Base-by-base conservation (phyloP, 1,284 basidiomycete genomes). In the Ustanciosporium gigantosporum region DNA sequence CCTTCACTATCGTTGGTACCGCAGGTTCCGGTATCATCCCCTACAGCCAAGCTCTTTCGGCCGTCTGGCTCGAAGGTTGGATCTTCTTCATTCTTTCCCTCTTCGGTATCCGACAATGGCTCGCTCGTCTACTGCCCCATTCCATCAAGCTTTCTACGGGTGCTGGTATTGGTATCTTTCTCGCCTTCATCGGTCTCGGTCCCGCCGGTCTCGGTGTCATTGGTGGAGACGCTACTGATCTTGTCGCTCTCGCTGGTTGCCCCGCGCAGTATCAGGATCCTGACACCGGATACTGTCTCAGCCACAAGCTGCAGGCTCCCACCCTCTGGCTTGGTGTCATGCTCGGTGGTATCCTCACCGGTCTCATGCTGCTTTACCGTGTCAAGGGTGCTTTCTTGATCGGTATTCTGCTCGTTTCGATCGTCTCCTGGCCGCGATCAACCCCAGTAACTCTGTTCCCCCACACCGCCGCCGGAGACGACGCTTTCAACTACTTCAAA, bases 301-400 rank as follows among this genome's bases (percentile, higher is more conserved):
- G 81, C n/a, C 84, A 83, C 48, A 86, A 90, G 11, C 79, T 91
- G 31, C 87, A 84, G 48, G 85, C 81, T 61, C 89, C 88, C 3
- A 87, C 86, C 4, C 85, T 89, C 79, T 93, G 90, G 90, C 81
- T 92, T n/a, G 90, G 91, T 41, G 85, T 92, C 51, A 90, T 91
- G 79, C 80, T 86, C 16, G 90, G 90, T 62, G 91, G 90, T n/a
- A 82, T 93, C 61, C 44, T 77, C 21, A 77, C 70, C 15, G 67
- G 60, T 15, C 59, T 77, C 24, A 79, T 93, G 67, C 87, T 92
- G 83, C 81, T 92, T 62, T 93, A 90, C 80, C 87, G 89, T 47
- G 83, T 93, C 72, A 87, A 87, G 68, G 90, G 90, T 44, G 87
- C 89, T 5, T 86, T 91, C 70, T 84, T 91, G 29, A 85, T 90